These are phyloP conservation scores for Agrocybe pediades DNA, from an alignment of 768 basidiomycete species.

Conservation along the genomic window DNA sequence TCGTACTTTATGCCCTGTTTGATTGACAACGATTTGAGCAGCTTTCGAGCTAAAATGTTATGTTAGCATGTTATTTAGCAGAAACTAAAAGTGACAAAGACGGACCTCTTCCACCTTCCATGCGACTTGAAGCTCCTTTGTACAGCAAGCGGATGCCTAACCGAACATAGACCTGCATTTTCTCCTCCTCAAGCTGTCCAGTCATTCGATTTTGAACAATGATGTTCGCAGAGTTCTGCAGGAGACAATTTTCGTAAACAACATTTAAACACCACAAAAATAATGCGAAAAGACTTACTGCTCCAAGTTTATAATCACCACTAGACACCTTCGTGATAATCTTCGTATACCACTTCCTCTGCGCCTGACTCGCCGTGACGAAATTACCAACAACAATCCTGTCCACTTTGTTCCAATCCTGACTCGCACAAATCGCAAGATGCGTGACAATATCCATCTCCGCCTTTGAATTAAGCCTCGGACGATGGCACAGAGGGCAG, in stretches of 20 bases:
- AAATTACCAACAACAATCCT: slow-evolving; percentile 92
- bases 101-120: slow-evolving; percentile 87
- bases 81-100: slow-evolving; percentile 3
- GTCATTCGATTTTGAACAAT: slow-evolving; percentile 94
- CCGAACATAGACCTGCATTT: slow-evolving; percentile 94
- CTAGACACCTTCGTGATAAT: slow-evolving; percentile 83
- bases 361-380: slow-evolving; percentile 92
- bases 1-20: slow-evolving; percentile 97
- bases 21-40: slow-evolving; percentile 82
- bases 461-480: slow-evolving; percentile 79
- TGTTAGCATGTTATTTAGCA: slow-evolving; percentile 1
- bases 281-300: slow-evolving; percentile 41
- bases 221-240: slow-evolving; percentile 94
- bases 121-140: slow-evolving; percentile 84
- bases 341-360: slow-evolving; percentile 96
- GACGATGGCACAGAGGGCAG: slow-evolving; percentile 92
- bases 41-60: slow-evolving; percentile 57
- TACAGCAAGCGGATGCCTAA: slow-evolving; percentile 92
- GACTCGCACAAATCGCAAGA: slow-evolving; percentile 92
- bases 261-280: neutral
- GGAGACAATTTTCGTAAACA: neutral
- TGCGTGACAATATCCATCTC: slow-evolving; percentile 97
- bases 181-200: slow-evolving; percentile 94
- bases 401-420: slow-evolving; percentile 90
- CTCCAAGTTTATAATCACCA: slow-evolving; percentile 89